Base-by-base conservation (phyloP, 2,329 filamentous ascomycete genomes). In the Xylaria sp. region DNA sequence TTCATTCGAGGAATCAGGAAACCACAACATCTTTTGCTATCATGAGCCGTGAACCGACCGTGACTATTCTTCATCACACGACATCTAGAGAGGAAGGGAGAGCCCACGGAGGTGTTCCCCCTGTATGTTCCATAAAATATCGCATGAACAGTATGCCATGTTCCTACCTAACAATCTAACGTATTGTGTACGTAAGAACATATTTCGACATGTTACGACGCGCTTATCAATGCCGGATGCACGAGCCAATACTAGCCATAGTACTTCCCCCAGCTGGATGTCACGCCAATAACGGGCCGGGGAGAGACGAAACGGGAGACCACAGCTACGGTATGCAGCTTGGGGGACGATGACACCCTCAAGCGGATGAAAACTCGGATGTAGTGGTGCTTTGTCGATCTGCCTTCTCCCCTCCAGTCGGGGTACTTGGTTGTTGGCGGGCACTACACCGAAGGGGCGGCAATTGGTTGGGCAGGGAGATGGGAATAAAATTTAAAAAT, bases 321-420 rank as follows among this genome's bases (percentile, higher is more conserved):
- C 12, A 55, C 14, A 55, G n/a, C 7, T 19, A 51, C 30, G n/a
- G 24, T 60, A 54, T 60, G 27, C 62, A 60, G n/a, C 19, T 39
- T 14, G 21, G 36, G 19, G 21, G 27, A 42, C 30, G 45, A 50
- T 56, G 48, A 30, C 21, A 34, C 63, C 45, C 9, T 14, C n/a
- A 21, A 42, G 30, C 14, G 30, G 21, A 64, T 32, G 34, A 45
- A 27, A 34, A 19, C 17, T 45, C 42, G 36, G 17, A 11, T 19
- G 42, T 39, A 21, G n/a, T 45, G n/a, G 7, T 59, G 14, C 6
- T 39, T 56, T 55, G 42, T 58, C 45, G 61, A n/a, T 50, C 48
- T 42, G 17, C 17, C 47, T 57, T 14, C 30, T 34, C 19, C n/a
- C 51, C 32, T 56, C 24, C 50, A 58, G 14, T 12, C 24, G 19